A percentile compares a stretch with the other conserved stretches of the same genome.
These are phyloP conservation scores for Diaporthe ampelina DNA, from an alignment of 2,329 filamentous ascomycete species.

Conservation along the genomic window DNA sequence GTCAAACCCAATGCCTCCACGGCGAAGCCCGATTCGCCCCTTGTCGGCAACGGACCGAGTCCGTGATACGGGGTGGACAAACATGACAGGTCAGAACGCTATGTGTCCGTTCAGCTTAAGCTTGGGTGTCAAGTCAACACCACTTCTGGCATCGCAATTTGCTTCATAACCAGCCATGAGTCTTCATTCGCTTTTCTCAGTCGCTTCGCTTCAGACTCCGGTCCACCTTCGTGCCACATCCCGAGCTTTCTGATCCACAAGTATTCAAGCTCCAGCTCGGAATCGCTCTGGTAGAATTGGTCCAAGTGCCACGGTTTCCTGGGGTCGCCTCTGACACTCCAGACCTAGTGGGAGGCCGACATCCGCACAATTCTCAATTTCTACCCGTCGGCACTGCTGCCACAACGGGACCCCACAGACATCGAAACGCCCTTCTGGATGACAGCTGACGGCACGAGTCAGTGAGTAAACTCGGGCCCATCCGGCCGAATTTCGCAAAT, in stretches of 20 bases:
- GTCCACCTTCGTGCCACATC: neutral
- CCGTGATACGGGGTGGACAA: slow-evolving; percentile 7
- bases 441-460: slow-evolving; percentile 10
- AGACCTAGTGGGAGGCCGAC: neutral
- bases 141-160: neutral
- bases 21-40: slow-evolving; percentile 29
- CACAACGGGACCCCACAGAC: neutral
- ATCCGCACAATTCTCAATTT: neutral
- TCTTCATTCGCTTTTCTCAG: neutral
- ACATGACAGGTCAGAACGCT: slow-evolving; percentile 8
- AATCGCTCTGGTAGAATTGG: neutral
- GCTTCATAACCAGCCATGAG: neutral
- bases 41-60: slow-evolving; percentile 21
- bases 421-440: neutral
- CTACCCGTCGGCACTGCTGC: slow-evolving; percentile 1
- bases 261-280: no score
- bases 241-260: neutral
- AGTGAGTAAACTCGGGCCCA: neutral
- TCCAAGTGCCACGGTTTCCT: neutral
- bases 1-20: slow-evolving; percentile 25
- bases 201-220: no score
- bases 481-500: slow-evolving; percentile 9
- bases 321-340: neutral
- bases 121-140: neutral
- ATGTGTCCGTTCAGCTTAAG: neutral